Evolutionary conservation across 495 filamentous ascomycete species (phyloP), one percentile per base, ranked within the genome.

Genomic region (Cercophora samala): DNA sequence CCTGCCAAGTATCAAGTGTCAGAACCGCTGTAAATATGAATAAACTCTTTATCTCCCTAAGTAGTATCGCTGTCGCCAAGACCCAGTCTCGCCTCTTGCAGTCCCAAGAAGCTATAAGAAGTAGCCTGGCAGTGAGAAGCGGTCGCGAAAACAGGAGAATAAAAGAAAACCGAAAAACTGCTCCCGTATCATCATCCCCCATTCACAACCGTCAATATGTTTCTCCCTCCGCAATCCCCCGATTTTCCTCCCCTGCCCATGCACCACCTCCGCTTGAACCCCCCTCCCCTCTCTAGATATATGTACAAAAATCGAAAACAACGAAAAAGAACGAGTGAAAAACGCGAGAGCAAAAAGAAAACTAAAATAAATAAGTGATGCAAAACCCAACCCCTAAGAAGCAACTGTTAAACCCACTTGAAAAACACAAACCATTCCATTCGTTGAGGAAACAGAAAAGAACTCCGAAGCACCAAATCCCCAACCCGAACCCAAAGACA

Each of bases 401-500:
- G 23, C 23, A 58, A 58, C 19, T 58, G 26, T 29, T 2, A 58
- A 58, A 9, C 54, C 23, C 54, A 22, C 54, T 58, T 58, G 5
- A 29, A 60, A 60, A 26, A 2, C 6, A 60, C 4, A 11, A 60
- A 56, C n/a, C 22, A 21, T 56, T 24, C 54, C 54, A 21, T 21
- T 23, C 13, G 54, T 56, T 21, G 54, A 21, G 22, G 19, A 56
- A 21, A 56, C 54, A 56, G 19, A 56, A 21, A 56, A 21, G 15
- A 21, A 21, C n/a, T 21, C n/a, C 54, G 6, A 56, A 56, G 22
- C 54, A 56, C 54, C 54, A 32, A 32, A 13, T 46, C 37, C 5
- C 58, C 21, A 58, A 58, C 5, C 54, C 19, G 54, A 58, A 58
- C 54, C n/a, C 54, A 58, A 58, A 58, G 19, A 29, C 54, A 58